These are phyloP conservation scores for Pythium guiyangense DNA, from an alignment of 352 stramenopile species.

Conservation along the genomic window DNA sequence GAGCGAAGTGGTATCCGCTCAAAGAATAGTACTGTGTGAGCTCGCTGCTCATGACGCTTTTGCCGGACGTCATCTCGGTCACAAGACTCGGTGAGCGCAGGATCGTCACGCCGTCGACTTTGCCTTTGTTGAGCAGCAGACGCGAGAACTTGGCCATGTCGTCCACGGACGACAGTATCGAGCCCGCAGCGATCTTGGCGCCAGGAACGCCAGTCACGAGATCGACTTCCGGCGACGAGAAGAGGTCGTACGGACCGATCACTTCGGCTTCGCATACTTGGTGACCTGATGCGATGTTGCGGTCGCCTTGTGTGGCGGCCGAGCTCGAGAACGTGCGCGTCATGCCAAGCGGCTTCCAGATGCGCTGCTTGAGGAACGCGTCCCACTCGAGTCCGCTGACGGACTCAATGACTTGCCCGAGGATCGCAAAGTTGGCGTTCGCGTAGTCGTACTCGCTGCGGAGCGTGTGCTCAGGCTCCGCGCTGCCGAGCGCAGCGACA, in stretches of 20 bases:
- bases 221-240: constrained; percentile 25
- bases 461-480: constrained; percentile 35
- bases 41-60: constrained; percentile 29
- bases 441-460: constrained; percentile 50
- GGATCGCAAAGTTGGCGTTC: constrained; percentile 60
- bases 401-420: constrained; percentile 52
- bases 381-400: constrained; percentile 47
- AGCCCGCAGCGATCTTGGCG: constrained; percentile 29
- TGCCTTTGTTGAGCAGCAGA: no score
- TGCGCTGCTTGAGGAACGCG: constrained; percentile 37
- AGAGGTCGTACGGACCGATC: constrained; percentile 40
- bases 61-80: constrained; percentile 51
- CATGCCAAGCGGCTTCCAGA: no score
- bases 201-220: constrained; percentile 16
- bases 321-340: no score
- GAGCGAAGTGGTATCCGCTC: constrained; percentile 35
- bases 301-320: constrained; percentile 15
- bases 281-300: constrained; percentile 36
- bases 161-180: no score
- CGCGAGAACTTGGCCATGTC: no score
- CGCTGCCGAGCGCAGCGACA: constrained; percentile 27
- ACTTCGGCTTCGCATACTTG: constrained; percentile 36
- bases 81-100: constrained; percentile 38
- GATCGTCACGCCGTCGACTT: constrained; percentile 35
- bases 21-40: constrained; percentile 30